A percentile compares a stretch with the other conserved stretches of the same genome.
Conservation (phyloP, 352 stramenopile species). For the Phytophthora citrophthora region DNA sequence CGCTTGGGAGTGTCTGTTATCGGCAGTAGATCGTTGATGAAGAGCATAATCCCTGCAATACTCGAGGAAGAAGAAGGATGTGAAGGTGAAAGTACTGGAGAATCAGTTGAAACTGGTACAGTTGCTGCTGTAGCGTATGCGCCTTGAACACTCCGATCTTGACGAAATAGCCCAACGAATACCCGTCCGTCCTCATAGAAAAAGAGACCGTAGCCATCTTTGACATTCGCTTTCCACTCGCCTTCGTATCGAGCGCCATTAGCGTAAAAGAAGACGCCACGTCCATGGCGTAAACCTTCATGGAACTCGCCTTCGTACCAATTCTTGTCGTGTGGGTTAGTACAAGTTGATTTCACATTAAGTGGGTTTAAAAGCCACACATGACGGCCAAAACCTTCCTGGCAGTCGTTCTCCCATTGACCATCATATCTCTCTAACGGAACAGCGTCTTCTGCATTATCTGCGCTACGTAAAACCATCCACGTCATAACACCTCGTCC, state of each 20-base stretch:
- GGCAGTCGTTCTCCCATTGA: constrained; percentile 72
- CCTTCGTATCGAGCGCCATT: constrained; percentile 87
- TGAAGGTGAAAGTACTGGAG: constrained; percentile 7
- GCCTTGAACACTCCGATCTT: constrained; percentile 53
- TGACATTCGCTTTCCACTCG: constrained; percentile 83
- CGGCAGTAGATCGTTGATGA: constrained; percentile 57
- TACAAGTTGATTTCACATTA: constrained; percentile 8
- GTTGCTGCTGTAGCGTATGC: constrained; percentile 29
- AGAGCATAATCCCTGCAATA: constrained; percentile 48
- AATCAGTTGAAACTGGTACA: neutral
- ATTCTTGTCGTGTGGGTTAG: constrained; percentile 59
- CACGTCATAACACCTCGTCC: constrained; percentile 86
- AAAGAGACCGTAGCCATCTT: constrained; percentile 74
- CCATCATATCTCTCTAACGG: constrained; percentile 74
- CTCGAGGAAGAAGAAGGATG: constrained; percentile 14
- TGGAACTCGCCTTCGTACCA: constrained; percentile 88
- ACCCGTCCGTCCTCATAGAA: constrained; percentile 75
- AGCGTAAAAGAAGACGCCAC: constrained; percentile 86
- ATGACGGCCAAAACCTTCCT: constrained; percentile 82
- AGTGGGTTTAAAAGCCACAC: constrained; percentile 60
- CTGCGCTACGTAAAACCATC: constrained; percentile 23
- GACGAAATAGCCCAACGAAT: constrained; percentile 50
- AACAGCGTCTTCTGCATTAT: constrained; percentile 9
- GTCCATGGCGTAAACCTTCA: constrained; percentile 65
- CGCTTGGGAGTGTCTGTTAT: constrained; percentile 20